These are phyloP conservation scores for Excoecaria cochinchinensis DNA, from an alignment of 345 rosid species.

Conservation along the genomic window DNA sequence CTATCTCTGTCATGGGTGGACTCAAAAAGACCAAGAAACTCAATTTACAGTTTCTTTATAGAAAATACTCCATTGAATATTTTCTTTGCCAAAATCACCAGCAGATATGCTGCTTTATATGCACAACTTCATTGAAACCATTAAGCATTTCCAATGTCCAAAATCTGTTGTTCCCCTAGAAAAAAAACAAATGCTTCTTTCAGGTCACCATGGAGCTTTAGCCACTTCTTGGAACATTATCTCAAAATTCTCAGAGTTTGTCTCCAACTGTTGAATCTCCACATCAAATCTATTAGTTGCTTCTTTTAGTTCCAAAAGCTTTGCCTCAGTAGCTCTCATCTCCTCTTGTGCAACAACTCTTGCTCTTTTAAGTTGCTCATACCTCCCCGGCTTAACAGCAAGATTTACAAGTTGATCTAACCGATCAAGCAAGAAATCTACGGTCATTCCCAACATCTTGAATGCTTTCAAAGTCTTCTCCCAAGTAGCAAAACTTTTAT, in stretches of 20 bases:
- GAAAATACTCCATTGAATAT: too few species aligned
- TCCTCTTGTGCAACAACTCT: slow-evolving; percentile 15
- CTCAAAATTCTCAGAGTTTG: slow-evolving; percentile 9
- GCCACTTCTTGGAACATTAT: slow-evolving; percentile 30
- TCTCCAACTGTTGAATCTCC: slow-evolving; percentile 18
- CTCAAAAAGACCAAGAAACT: too few species aligned
- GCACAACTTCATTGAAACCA: not conserved
- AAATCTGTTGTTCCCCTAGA: too few species aligned
- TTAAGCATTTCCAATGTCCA: not conserved
- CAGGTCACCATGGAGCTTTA: slow-evolving; percentile 32
- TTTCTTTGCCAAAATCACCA: too few species aligned
- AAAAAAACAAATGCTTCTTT: not conserved
- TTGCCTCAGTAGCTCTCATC: slow-evolving; percentile 21
- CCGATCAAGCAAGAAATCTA: slow-evolving; percentile 29
- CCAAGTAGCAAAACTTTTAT: slow-evolving; percentile 27
- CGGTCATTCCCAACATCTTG: slow-evolving; percentile 38
- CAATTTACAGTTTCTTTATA: too few species aligned
- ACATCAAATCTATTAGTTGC: slow-evolving; percentile 16
- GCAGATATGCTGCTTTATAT: too few species aligned
- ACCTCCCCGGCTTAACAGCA: slow-evolving; percentile 20
- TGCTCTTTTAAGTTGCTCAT: slow-evolving; percentile 24
- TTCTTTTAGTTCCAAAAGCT: slow-evolving; percentile 23
- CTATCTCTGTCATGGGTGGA: too few species aligned
- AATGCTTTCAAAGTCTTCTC: slow-evolving; percentile 36
- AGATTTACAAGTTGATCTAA: slow-evolving; percentile 29